Evolutionary conservation across 2,329 filamentous ascomycete species (phyloP).

Genomic region (Diaporthe citriasiana): DNA sequence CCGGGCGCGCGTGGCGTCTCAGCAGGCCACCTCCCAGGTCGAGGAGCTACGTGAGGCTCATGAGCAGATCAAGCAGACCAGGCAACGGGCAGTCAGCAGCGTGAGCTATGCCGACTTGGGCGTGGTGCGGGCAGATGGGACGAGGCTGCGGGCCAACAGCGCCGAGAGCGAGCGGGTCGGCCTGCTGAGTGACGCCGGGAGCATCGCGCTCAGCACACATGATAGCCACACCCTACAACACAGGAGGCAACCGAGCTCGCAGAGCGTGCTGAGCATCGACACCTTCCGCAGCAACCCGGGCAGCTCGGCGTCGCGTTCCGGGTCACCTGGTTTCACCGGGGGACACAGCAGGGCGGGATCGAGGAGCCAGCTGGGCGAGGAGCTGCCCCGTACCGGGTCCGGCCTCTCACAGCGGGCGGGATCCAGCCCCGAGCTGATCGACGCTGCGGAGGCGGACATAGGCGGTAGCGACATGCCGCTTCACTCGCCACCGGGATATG

Average conservation of each 20-base stretch:
- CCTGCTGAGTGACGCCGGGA: slow-evolving; percentile 79
- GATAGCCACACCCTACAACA: slow-evolving; percentile 50
- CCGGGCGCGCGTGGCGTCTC: slow-evolving; percentile 63
- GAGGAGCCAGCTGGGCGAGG: slow-evolving; percentile 45
- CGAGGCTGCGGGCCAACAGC: slow-evolving; percentile 79
- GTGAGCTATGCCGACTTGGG: slow-evolving; percentile 84
- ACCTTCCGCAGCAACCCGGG: slow-evolving; percentile 48
- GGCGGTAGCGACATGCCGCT: slow-evolving; percentile 61
- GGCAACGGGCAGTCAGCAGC: slow-evolving; percentile 78
- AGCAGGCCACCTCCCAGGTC: slow-evolving; percentile 67
- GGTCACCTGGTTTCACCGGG: slow-evolving; percentile 44
- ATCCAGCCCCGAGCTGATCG: slow-evolving; percentile 66
- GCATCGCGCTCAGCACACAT: slow-evolving; percentile 60
- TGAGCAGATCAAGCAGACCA: slow-evolving; percentile 68
- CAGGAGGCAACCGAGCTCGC: slow-evolving; percentile 63
- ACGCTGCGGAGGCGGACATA: slow-evolving; percentile 60
- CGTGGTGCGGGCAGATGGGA: slow-evolving; percentile 82
- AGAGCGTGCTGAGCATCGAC: slow-evolving; percentile 69
- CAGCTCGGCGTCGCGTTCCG: slow-evolving; percentile 40
- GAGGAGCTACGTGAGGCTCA: slow-evolving; percentile 71
- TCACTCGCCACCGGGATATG: slow-evolving; percentile 66
- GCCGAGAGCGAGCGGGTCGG: slow-evolving; percentile 80
- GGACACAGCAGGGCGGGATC: slow-evolving; percentile 59
- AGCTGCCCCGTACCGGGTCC: slow-evolving; percentile 47
- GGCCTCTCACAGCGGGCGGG: slow-evolving; percentile 57